phyloP scores from a whole-genome alignment of 371 early-diverging fungal species.

The Actinomortierella wolfii region DNA sequence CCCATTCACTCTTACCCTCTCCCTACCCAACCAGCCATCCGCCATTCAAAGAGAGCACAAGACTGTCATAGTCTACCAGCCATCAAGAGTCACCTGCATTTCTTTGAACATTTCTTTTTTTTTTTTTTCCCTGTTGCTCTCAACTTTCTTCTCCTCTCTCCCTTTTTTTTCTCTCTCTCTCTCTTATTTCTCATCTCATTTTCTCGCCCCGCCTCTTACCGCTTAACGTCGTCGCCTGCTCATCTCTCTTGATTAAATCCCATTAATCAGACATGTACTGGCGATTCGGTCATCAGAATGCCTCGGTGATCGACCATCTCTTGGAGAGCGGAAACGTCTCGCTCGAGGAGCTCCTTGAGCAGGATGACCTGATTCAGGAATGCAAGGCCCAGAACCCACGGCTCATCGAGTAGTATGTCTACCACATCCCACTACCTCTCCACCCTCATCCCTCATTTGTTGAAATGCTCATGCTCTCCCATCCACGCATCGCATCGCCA shows the following conservation, averaged over 20 bases:
- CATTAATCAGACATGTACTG: conserved; percentile 64
- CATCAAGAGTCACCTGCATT: too few species aligned
- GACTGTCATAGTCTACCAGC: too few species aligned
- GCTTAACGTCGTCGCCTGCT: neutral
- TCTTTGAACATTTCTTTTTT: conserved; percentile 1
- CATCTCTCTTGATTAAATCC: conserved; percentile 1
- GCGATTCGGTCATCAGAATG: conserved; percentile 79
- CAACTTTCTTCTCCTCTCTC: conserved; percentile 6
- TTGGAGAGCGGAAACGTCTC: conserved; percentile 78
- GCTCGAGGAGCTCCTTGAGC: conserved; percentile 77
- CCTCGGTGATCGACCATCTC: conserved; percentile 77
- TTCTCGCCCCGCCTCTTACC: neutral
- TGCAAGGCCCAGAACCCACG: conserved; percentile 82
- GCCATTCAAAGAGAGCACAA: too few species aligned
- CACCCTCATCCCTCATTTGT: neutral
- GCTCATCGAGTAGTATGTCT: conserved; percentile 79
- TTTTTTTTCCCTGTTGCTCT: neutral
- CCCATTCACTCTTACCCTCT: neutral
- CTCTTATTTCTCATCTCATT: neutral
- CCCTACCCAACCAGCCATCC: too few species aligned
- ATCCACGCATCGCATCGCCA: too few species aligned
- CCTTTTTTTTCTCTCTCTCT: too few species aligned
- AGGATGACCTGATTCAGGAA: conserved; percentile 87
- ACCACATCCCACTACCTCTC: neutral
- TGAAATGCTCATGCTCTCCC: neutral